Base-by-base conservation (phyloP, 176 grass and related monocot genomes). In the Cenchrus americanus region DNA sequence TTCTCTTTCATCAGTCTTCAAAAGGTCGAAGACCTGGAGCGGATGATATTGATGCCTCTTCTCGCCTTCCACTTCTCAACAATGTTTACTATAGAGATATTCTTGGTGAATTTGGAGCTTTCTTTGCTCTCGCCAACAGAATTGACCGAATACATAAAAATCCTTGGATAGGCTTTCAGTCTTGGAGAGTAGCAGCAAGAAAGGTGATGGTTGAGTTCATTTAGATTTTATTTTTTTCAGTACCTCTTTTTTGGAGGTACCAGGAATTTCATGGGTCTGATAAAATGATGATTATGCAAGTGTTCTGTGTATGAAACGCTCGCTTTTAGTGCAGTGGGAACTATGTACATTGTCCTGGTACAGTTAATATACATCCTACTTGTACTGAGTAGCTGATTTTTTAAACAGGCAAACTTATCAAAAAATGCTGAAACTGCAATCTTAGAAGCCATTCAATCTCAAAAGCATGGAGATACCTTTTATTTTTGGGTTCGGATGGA, bases 401-500 rank as follows among this genome's bases (percentile, higher is more conserved):
- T 32, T 74, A 77, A 54, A 15, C 86, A 99, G 97, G 89, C 14
- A 11, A 86, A 58, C 73, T 87, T 99, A 80, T 96, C 91, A 49
- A 91, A 75, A 50, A 81, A 89, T 40, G 93, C 97, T 86, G 93
- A 96, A 86, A 72, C 84, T 82, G 66, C 88, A 64, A 88, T 99
- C 46, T 61, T 99, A 83, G 88, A 90, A 83, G 93, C 85, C 50
- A 86, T 99, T 76, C 82, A 96, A 91, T 83, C 75, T 30, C 83
- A 88, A 82, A 94, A 66, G 54, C 88, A 96, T 88, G 93, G 97
- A n/a, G 97, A 99, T 92, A 75, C 97, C 17, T 85, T 99, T 68
- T 99, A 99, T 81, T 99, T 99, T 92, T 99, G 97, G 97, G 87
- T 87, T 60, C 83, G 91, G 74, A 96, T 99, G 89, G 93, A 99